These are phyloP conservation scores for Arthromyces matolae DNA, from an alignment of 768 basidiomycete genomes.

Conservation along the genomic window DNA sequence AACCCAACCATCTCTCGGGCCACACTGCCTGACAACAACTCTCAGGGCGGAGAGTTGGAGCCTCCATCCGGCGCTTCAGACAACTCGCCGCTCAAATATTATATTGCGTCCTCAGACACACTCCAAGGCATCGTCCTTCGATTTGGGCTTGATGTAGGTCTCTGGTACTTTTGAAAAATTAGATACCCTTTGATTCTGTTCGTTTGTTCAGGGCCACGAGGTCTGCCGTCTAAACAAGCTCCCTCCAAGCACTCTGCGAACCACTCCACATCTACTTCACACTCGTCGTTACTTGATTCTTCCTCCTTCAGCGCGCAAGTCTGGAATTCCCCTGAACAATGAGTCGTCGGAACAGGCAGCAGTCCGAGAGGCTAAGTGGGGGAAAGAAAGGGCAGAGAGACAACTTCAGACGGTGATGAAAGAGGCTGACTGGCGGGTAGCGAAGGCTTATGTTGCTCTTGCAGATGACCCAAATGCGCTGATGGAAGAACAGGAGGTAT, in stretches of 20 bases:
- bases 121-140: conserved; percentile 61
- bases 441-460: conserved; percentile 66
- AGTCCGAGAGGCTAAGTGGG: conserved; percentile 39
- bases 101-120: conserved; percentile 55
- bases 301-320: conserved; percentile 39
- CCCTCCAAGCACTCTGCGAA: conserved; percentile 59
- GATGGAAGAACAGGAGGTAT: conserved; percentile 28
- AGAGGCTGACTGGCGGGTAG: conserved; percentile 64
- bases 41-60: background rate
- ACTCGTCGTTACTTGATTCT: conserved; percentile 57
- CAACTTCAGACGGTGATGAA: conserved; percentile 63
- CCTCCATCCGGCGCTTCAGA: background rate
- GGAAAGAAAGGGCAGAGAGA: conserved; percentile 54
- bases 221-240: conserved; percentile 67
- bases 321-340: conserved; percentile 16
- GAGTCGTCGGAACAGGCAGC: conserved; percentile 25
- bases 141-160: conserved; percentile 58
- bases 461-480: conserved; percentile 43
- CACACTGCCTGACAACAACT: no score
- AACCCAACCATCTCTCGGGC: no score
- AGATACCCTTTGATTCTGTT: background rate
- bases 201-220: conserved; percentile 41
- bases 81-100: conserved; percentile 38
- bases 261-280: conserved; percentile 72
- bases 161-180: background rate